Evolutionary conservation across 371 early-diverging fungal genomes (phyloP).

Genomic region (Circinella minor): DNA sequence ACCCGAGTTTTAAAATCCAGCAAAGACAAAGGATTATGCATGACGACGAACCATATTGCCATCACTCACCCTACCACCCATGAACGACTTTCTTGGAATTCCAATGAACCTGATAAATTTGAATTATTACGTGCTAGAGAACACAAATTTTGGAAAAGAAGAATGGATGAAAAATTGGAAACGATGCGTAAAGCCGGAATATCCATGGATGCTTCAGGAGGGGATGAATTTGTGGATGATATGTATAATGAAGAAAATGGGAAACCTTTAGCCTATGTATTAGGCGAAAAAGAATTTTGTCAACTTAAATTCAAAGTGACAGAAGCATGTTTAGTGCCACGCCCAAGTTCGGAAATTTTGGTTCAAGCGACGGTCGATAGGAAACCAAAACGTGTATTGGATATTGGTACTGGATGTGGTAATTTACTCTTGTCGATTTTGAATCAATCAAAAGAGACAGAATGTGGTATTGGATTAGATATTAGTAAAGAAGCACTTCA

Average conservation of each 20-base stretch:
- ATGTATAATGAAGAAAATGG: slow-evolving; percentile 31
- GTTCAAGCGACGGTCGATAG: slow-evolving; percentile 47
- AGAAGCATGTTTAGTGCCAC: slow-evolving; percentile 72
- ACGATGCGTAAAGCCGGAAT: slow-evolving; percentile 51
- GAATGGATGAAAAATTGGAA: slow-evolving; percentile 48
- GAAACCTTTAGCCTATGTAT: slow-evolving; percentile 61
- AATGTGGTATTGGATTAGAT: slow-evolving; percentile 67
- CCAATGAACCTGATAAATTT: slow-evolving; percentile 52
- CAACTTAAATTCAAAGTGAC: slow-evolving; percentile 62
- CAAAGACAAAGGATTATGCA: slow-evolving; percentile 67
- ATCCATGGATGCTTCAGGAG: slow-evolving; percentile 12
- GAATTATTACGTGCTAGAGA: slow-evolving; percentile 63
- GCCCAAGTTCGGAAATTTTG: slow-evolving; percentile 70
- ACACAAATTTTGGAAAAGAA: slow-evolving; percentile 55
- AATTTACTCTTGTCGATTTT: slow-evolving; percentile 71
- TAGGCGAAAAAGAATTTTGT: slow-evolving; percentile 66
- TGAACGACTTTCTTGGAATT: slow-evolving; percentile 19
- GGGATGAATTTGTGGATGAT: not conserved
- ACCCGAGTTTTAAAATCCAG: slow-evolving; percentile 61
- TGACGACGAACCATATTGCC: slow-evolving; percentile 46
- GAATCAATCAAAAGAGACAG: slow-evolving; percentile 10
- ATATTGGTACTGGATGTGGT: slow-evolving; percentile 81
- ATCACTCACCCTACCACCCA: slow-evolving; percentile 47
- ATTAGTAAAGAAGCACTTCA: slow-evolving; percentile 63
- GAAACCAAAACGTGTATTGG: slow-evolving; percentile 47